phyloP scores from a whole-genome alignment of 768 basidiomycete species.

The Kockovaella imperatae region DNA sequence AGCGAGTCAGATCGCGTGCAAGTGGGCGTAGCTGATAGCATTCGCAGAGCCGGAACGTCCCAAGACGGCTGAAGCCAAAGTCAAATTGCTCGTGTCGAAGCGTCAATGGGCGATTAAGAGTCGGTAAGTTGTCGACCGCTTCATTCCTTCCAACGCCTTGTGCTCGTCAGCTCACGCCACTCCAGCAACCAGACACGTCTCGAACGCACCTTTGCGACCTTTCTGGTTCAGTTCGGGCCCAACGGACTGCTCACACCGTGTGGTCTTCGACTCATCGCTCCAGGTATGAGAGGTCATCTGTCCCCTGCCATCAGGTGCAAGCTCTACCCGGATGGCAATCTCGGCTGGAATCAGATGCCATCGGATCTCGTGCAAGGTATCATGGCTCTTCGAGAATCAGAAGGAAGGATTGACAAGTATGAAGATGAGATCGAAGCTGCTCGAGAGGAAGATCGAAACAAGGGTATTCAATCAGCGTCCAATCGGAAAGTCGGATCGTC shows the following conservation, averaged over 20 bases:
- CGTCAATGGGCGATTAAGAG: constrained; percentile 46
- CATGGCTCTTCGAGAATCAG: too few species aligned
- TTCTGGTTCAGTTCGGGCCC: constrained; percentile 15
- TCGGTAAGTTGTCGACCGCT: constrained; percentile 23
- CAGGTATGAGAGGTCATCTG: constrained; percentile 1
- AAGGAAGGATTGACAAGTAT: too few species aligned
- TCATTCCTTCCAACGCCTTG: neutral
- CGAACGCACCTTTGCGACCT: neutral
- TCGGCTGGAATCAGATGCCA: neutral
- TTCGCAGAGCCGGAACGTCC: constrained; percentile 45
- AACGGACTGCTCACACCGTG: constrained; percentile 12
- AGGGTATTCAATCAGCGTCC: too few species aligned
- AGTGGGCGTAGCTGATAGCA: constrained; percentile 3
- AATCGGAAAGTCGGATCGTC: too few species aligned
- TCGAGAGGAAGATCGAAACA: too few species aligned
- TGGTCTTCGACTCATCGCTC: constrained; percentile 13
- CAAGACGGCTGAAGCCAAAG: constrained; percentile 43
- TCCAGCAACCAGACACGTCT: too few species aligned
- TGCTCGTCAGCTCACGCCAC: too few species aligned
- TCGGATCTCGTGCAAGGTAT: neutral
- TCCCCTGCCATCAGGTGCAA: neutral
- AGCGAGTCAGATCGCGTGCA: neutral
- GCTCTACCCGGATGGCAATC: constrained; percentile 1
- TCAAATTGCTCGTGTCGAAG: constrained; percentile 43
- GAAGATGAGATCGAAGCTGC: too few species aligned